phyloP scores from a whole-genome alignment of 805 yeast genomes.

The Monosporozyma siamensis region DNA sequence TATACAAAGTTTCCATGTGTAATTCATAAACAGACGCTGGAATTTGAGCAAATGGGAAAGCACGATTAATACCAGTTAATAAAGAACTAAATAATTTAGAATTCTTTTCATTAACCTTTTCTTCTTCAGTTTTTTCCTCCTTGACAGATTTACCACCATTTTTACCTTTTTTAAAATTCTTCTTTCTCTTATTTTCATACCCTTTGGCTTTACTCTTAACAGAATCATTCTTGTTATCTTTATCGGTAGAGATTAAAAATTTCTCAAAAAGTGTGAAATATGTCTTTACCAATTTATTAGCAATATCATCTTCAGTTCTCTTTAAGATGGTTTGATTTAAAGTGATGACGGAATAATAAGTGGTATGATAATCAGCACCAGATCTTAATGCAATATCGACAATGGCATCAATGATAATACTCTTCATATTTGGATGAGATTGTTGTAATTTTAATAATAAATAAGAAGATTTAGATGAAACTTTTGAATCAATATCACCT shows the following conservation, averaged over 20 bases:
- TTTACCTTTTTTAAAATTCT: slow-evolving; percentile 70
- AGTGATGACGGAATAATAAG: slow-evolving; percentile 80
- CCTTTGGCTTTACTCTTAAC: slow-evolving; percentile 30
- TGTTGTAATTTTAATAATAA: slow-evolving; percentile 72
- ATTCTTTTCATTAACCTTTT: slow-evolving; percentile 66
- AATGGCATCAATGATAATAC: slow-evolving; percentile 66
- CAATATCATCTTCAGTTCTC: slow-evolving; percentile 64
- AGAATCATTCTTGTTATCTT: slow-evolving; percentile 35
- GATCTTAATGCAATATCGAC: slow-evolving; percentile 71
- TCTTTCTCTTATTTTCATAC: slow-evolving; percentile 56
- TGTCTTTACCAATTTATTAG: slow-evolving; percentile 73
- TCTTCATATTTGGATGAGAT: slow-evolving; percentile 93
- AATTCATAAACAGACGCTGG: slow-evolving; percentile 59
- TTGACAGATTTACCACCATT: slow-evolving; percentile 81
- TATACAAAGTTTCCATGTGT: slow-evolving; percentile 77
- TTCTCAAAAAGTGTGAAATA: slow-evolving; percentile 84
- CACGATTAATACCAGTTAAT: slow-evolving; percentile 89
- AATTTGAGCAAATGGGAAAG: slow-evolving; percentile 82
- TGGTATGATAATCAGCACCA: slow-evolving; percentile 73
- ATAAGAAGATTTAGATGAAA: slow-evolving; percentile 80
- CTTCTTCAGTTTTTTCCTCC: slow-evolving; percentile 47
- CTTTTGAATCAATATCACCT: slow-evolving; percentile 88
- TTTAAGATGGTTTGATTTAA: slow-evolving; percentile 88
- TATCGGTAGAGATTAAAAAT: slow-evolving; percentile 60
- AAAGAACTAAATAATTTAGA: slow-evolving; percentile 81